These are phyloP conservation scores for Circinella umbellata DNA, from an alignment of 371 early-diverging fungal species.

Conservation along the genomic window DNA sequence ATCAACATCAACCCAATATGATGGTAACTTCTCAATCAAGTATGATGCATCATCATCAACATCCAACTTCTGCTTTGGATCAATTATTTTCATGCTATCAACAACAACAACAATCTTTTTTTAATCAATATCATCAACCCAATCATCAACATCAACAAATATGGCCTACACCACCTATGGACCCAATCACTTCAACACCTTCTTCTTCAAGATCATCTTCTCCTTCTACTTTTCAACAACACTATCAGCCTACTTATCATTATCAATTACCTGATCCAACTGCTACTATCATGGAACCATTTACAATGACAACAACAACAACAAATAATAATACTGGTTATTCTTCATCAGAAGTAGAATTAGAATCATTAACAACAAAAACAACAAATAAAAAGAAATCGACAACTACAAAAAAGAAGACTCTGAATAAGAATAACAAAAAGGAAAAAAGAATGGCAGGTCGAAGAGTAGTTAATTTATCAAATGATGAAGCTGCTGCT, in stretches of 20 bases:
- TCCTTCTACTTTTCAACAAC: background rate
- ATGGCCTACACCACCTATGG: slow-evolving; percentile 5
- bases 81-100: background rate
- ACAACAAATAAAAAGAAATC: background rate
- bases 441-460: slow-evolving; percentile 1
- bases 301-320: too few species aligned
- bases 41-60: background rate
- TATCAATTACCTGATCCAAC: background rate
- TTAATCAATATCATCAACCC: background rate
- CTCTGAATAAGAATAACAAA: background rate
- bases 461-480: background rate
- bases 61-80: background rate
- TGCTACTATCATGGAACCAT: background rate
- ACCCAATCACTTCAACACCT: background rate
- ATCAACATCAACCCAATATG: background rate
- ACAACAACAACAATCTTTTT: too few species aligned
- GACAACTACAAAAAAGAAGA: background rate
- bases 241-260: background rate
- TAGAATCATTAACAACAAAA: background rate
- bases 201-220: background rate
- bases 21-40: background rate
- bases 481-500: slow-evolving; percentile 1
- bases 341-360: too few species aligned
- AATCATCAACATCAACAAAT: background rate
- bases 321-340: too few species aligned